Evolutionary conservation across 495 filamentous ascomycete species (phyloP).

Genomic region (Gamarada debralockiae): DNA sequence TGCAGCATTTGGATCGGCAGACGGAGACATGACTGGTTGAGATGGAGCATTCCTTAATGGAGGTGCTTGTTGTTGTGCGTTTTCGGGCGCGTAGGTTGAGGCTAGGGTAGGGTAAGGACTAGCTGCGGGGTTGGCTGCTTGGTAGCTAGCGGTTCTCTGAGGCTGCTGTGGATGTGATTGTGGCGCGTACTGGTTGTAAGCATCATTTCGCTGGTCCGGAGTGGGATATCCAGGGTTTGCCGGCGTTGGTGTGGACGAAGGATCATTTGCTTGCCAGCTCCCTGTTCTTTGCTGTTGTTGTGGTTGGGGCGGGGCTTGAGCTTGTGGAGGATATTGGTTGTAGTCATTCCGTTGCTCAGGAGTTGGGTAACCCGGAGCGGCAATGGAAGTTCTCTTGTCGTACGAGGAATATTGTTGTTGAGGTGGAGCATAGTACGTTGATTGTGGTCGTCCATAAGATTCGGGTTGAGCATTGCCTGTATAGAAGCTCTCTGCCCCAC

Average conservation of each 20-base stretch:
- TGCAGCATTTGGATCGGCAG: slow-evolving; percentile 40
- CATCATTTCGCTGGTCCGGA: slow-evolving; percentile 21
- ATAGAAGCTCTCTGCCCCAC: slow-evolving; percentile 77
- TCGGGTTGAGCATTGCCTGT: slow-evolving; percentile 59
- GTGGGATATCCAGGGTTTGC: slow-evolving; percentile 13
- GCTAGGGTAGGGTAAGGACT: slow-evolving; percentile 30
- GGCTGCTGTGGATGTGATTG: slow-evolving; percentile 26
- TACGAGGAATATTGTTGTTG: slow-evolving; percentile 26
- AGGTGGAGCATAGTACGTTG: slow-evolving; percentile 26
- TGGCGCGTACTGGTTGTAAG: slow-evolving; percentile 9
- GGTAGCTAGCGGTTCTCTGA: slow-evolving; percentile 44
- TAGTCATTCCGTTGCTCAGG: slow-evolving; percentile 25
- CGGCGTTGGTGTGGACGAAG: slow-evolving; percentile 28
- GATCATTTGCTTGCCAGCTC: slow-evolving; percentile 38
- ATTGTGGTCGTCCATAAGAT: slow-evolving; percentile 37
- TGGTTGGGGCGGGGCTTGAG: slow-evolving; percentile 16
- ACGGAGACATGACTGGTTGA: slow-evolving; percentile 26
- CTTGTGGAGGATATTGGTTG: slow-evolving; percentile 13
- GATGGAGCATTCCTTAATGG: slow-evolving; percentile 27
- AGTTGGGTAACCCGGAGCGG: slow-evolving; percentile 16
- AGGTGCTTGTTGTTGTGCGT: slow-evolving; percentile 22
- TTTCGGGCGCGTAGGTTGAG: slow-evolving; percentile 20
- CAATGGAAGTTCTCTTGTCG: slow-evolving; percentile 24
- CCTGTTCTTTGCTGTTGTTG: slow-evolving; percentile 43
- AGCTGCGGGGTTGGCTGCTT: slow-evolving; percentile 28